Evolutionary conservation across 192 early-diverging fungal species (phyloP), one percentile per base, ranked within the genome.

Genomic region (Diversispora eburnea): DNA sequence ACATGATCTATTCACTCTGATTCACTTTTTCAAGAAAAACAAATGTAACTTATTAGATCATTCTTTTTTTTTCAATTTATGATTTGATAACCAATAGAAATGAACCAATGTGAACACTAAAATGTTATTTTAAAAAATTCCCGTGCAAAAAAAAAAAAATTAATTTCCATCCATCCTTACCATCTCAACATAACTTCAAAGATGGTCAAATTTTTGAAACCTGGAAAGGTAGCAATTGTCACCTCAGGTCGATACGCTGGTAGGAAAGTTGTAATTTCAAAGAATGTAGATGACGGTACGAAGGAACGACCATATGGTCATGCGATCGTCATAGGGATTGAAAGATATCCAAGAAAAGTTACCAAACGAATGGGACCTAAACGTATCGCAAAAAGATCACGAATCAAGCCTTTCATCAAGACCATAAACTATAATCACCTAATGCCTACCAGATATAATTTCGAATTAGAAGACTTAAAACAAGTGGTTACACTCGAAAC

Each of bases 401-500:
- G 88, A 83, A 96, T 99, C 81, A 98, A 98, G 96, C 91, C 97
- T 78, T 99, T 99, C 89, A 87, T 99, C 85, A 97, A 98, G 90
- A 85, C 88, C 73, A 84, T 99, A 85, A 99, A 99, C 94, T 98
- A 95, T 91, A 93, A 96, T 83, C 98, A 99, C 90, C 80, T 99
- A 73, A 98, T 99, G 96, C 98, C 98, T 83, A 99, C 98, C 80
- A 90, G 98, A 84, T 93, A 89, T 70, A 80, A 49, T n/a, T 88
- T 98, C 68, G 96, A 99, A 84, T 88, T 99, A 59, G 96, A 92
- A 78, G 84, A 94, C 77, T 86, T 97, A 78, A 97, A 99, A 91
- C 83, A 86, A 63, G 89, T 88, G 43, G 86, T 98, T 77, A 86
- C 91, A 73, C 81, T 84, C 76, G 94, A 98, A 75, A 87, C 90